Base-by-base conservation (phyloP, 768 basidiomycete species). In the Tremella mesenterica region DNA sequence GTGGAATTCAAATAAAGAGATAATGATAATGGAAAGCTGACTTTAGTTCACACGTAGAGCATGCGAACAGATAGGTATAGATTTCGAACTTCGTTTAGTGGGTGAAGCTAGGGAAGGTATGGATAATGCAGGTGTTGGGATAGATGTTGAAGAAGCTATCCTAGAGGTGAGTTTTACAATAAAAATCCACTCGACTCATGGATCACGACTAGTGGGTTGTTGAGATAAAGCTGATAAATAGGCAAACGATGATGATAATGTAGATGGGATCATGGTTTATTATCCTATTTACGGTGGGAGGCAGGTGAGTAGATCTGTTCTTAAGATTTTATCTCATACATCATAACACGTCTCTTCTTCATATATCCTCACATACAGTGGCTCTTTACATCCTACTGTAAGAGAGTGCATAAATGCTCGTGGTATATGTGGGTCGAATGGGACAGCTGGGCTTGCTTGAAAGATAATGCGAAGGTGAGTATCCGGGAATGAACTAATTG, bases 241-340 rank as follows among this genome's bases (percentile, higher is more conserved):
- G 65, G 90, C 92, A 7, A 99, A 99, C 67, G 85, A 86, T 57
- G 91, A 97, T 66, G 76, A 77, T 13, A 78, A 76, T 51, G 81
- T 93, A 9, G 82, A 93, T 74, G 93, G 93, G 8, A 90, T 99
- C 67, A 95, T 97, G 92, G 95, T 92, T 60, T 95, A 96, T 74
- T 99, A 88, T 75, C 95, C 95, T 1, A 93, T 96, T 60, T 95
- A 88, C 65, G 93, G 93, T 21, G 81, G 78, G 30, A 83, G 83
- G 56, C 88, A 89, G 82, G 88, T 88, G 63, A 57, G 83, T 76
- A 10, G 26, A 16, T 1, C 1, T n/a, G n/a, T n/a, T n/a, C n/a
- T n/a, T n/a, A n/a, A n/a, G n/a, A n/a, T n/a, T n/a, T 25, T 12
- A 21, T 5, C 16, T 6, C 6, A 27, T 46, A 1, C 5, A 2